Evolutionary conservation across 2,329 filamentous ascomycete genomes (phyloP), one percentile per base, ranked within the genome.

Genomic region (Cordyceps cateniannulata): DNA sequence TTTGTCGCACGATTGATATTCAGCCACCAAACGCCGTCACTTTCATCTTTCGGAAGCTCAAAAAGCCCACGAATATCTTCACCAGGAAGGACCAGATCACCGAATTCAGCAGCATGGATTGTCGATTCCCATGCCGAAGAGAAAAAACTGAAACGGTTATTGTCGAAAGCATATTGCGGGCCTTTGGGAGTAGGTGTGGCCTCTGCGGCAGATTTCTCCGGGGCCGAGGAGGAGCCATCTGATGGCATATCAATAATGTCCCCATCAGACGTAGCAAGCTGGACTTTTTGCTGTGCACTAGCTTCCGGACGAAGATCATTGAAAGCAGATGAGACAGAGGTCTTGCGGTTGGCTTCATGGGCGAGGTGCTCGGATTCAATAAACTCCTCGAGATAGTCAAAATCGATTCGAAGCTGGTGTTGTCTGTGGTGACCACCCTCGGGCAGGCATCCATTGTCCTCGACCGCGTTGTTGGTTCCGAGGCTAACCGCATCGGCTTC

Each of bases 1-100:
- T 93, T 90, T 1, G 88, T 93, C 1, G 93, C 91, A 66, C 90
- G 91, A 71, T 93, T 89, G 72, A 97, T 88, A 69, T 99, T 96
- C 55, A 99, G 81, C 95, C 95, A 99, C 93, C 93, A 99, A n/a
- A 96, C 93, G 68, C 93, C 93, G 67, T 92, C 82, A 2, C 77
- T 74, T 63, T 86, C 84, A 32, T 82, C 81, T 57, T 81, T 85
- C 7, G 85, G 85, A 38, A 87, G 77, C 35, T 80, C 79, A 71
- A 99, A 99, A 12, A 99, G 84, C 61, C 92, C 91, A 35, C 91
- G 88, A 68, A 98, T 89, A 62, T 89, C 89, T 72, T 97, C 95
- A 9, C 92, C 93, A 2, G 93, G 92, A 61, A 96, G 85, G 5
- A 97, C 84, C 9, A 97, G 82, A 67, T 93, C 93, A 22, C 91